These are phyloP conservation scores for Russula brevipes DNA, from an alignment of 768 basidiomycete genomes.

Conservation along the genomic window DNA sequence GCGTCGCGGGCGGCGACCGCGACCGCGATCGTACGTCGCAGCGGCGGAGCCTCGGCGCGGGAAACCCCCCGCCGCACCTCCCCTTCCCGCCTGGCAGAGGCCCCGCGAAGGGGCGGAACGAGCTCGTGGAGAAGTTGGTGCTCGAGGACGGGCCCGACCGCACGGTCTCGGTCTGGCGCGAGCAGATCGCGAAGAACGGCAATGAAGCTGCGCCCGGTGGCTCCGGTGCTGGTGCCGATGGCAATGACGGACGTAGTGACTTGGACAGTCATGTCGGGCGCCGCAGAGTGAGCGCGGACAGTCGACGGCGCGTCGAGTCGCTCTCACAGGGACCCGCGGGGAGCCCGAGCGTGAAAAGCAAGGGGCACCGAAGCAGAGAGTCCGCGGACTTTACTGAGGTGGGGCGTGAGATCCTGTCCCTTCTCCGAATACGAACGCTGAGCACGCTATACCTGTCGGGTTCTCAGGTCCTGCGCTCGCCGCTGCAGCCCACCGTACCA, in stretches of 20 bases:
- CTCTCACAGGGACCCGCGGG: not conserved
- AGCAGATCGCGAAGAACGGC: slow-evolving; percentile 32
- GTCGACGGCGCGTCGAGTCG: slow-evolving; percentile 17
- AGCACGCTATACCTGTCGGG: not conserved
- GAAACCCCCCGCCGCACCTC: not conserved
- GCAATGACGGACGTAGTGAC: slow-evolving; percentile 20
- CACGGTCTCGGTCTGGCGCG: slow-evolving; percentile 36
- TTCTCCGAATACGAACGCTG: not conserved
- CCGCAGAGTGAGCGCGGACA: slow-evolving; percentile 17
- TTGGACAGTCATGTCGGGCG: slow-evolving; percentile 29
- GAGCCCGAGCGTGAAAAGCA: slow-evolving; percentile 22
- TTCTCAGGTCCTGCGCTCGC: slow-evolving; percentile 7
- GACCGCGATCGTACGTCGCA: slow-evolving; percentile 1
- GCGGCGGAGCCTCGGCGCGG: slow-evolving; percentile 12
- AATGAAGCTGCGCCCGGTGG: slow-evolving; percentile 17
- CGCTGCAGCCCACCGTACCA: slow-evolving; percentile 11
- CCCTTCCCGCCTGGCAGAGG: slow-evolving; percentile 6
- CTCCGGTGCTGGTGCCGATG: not conserved
- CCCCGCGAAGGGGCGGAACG: slow-evolving; percentile 26
- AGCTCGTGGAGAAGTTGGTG: slow-evolving; percentile 33
- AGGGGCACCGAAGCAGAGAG: slow-evolving; percentile 23
- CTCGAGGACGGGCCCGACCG: slow-evolving; percentile 34
- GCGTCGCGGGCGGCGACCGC: slow-evolving; percentile 15
- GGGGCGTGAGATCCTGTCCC: not conserved
- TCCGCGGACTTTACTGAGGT: slow-evolving; percentile 32